Evolutionary conservation across 345 rosid species (phyloP).

Genomic region (Eucalyptus camaldulensis): DNA sequence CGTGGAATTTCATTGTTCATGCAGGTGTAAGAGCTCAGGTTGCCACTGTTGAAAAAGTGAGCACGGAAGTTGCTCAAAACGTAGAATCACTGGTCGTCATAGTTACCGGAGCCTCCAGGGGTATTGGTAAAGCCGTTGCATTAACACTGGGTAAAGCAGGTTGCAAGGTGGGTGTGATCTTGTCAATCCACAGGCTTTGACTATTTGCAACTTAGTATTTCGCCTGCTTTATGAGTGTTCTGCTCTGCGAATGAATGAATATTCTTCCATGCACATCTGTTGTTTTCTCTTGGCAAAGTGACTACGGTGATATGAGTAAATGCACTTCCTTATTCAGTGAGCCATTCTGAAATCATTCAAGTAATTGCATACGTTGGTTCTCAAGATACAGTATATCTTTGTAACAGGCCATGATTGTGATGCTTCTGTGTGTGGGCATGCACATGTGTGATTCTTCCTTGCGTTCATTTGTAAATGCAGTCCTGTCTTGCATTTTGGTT

Average conservation of each 20-base stretch:
- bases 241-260: background rate
- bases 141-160: conserved; percentile 81
- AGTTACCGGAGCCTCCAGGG: conserved; percentile 97
- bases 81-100: conserved; percentile 73
- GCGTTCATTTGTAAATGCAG: background rate
- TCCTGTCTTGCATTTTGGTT: background rate
- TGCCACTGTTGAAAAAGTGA: conserved; percentile 39
- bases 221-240: background rate
- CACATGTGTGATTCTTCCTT: background rate
- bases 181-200: background rate
- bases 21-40: conserved; percentile 67
- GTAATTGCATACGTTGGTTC: background rate
- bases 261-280: background rate
- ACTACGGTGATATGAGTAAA: background rate
- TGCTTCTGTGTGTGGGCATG: background rate
- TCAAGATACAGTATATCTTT: background rate
- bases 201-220: background rate
- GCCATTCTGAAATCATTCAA: background rate
- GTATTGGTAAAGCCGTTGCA: conserved; percentile 92
- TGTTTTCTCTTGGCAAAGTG: background rate
- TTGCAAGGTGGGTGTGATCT: conserved; percentile 31
- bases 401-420: background rate
- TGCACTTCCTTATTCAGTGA: background rate
- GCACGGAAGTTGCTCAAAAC: conserved; percentile 17
- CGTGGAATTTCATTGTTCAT: background rate